These are phyloP conservation scores for Rhynchospora pubera DNA, from an alignment of 176 grass and related monocot genomes.

Conservation along the genomic window DNA sequence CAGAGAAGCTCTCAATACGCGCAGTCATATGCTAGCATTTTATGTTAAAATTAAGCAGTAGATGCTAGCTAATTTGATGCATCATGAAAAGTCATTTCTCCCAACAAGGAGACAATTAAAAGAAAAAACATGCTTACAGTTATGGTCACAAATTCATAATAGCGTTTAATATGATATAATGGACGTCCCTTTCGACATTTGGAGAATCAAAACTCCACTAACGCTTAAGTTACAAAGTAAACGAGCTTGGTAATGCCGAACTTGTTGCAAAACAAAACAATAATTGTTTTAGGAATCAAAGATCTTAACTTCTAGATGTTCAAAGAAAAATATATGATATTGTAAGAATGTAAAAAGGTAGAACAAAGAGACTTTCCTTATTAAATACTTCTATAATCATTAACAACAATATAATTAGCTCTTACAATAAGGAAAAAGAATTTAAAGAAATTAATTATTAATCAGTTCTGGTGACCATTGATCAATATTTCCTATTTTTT, in stretches of 20 bases:
- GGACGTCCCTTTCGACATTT: neutral
- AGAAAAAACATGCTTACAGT: neutral
- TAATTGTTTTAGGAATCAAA: neutral
- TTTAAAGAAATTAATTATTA: too few species aligned
- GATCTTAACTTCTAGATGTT: neutral
- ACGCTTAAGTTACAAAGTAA: neutral
- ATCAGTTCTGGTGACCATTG: too few species aligned
- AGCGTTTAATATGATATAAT: neutral
- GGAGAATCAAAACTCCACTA: neutral
- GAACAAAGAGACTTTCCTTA: neutral
- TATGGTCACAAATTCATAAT: neutral
- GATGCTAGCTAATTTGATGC: neutral
- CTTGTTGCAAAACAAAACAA: neutral
- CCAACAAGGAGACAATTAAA: conserved; percentile 4
- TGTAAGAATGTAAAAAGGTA: neutral
- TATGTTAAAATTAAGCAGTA: neutral
- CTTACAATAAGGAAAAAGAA: too few species aligned
- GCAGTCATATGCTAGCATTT: neutral
- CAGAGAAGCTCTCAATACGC: too few species aligned
- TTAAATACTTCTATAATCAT: neutral
- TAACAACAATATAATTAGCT: neutral
- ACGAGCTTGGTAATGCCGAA: neutral
- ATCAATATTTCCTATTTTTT: too few species aligned
- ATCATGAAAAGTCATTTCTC: neutral
- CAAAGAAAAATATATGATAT: neutral